Evolutionary conservation across 495 filamentous ascomycete species (phyloP), one percentile per base, ranked within the genome.

Genomic region (Penicillium bovifimosum): DNA sequence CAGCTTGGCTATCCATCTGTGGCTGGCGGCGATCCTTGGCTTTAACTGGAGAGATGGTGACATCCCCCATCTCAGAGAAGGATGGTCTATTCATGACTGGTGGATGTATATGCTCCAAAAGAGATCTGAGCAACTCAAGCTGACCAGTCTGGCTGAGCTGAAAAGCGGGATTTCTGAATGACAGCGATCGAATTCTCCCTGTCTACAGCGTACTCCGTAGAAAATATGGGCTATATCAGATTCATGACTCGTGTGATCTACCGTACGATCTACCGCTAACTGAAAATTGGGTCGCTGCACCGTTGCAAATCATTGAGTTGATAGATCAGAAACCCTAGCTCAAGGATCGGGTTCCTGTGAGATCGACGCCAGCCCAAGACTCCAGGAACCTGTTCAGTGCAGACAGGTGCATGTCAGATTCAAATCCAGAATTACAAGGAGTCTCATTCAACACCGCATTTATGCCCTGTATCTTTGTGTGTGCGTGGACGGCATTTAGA

Each of bases 291-390:
- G 50, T 47, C 35, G 20, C 36, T 29, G 44, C 45, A 41, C 61
- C 61, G 55, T 64, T 64, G 55, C 34, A 64, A 56, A 59, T 55
- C 53, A 55, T 62, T 54, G 47, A 17, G 20, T 18, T 53, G 62
- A 64, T 59, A 59, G 47, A 62, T 62, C 62, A 45, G 31, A 52
- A 45, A 52, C 10, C 2, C 13, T 4, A 9, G 11, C 8, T 16
- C 16, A 13, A 7, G 32, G 13, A 17, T 13, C 13, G 26, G 32
- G 20, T 9, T 28, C 8, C n/a, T 35, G 31, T 28, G 39, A 5
- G 48, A 50, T 50, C 48, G 47, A 50, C 35, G 14, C 35, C 9
- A 50, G 29, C 48, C 13, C 18, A 18, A 14, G n/a, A 55, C 31
- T 13, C 14, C 17, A 44, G 33, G 9, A 34, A 32, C 11, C 26